phyloP scores from a whole-genome alignment of 352 stramenopile genomes.

The Thraustochytrium aureum region DNA sequence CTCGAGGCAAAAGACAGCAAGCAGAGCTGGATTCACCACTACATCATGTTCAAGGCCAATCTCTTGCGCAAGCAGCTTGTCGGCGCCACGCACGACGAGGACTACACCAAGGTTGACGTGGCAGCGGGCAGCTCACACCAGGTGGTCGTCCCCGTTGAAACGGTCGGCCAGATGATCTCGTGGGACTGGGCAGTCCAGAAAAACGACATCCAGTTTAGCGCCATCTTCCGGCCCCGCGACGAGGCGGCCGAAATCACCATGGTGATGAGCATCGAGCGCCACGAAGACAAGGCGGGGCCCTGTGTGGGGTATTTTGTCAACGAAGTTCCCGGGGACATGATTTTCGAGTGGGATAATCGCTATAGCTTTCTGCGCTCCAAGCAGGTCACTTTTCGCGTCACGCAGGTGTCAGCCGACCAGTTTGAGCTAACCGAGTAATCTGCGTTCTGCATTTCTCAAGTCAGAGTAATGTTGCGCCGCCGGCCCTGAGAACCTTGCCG shows the following conservation, averaged over 20 bases:
- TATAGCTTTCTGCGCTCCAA: slow-evolving; percentile 53
- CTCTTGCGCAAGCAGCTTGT: slow-evolving; percentile 29
- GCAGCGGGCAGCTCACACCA: not conserved
- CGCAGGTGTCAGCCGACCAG: not conserved
- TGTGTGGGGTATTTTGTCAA: slow-evolving; percentile 37
- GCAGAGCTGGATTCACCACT: slow-evolving; percentile 47
- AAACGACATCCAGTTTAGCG: slow-evolving; percentile 42
- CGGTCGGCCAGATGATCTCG: not conserved
- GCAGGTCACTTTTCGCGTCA: slow-evolving; percentile 7
- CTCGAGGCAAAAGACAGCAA: slow-evolving; percentile 13
- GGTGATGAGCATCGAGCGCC: slow-evolving; percentile 28
- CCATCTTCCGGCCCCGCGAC: slow-evolving; percentile 18
- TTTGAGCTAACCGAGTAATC: not conserved
- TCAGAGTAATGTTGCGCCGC: too few species aligned
- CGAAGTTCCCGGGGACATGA: not conserved
- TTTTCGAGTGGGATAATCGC: slow-evolving; percentile 53
- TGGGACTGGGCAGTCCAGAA: slow-evolving; percentile 38
- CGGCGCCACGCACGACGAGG: not conserved
- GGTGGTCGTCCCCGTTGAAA: not conserved
- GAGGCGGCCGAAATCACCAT: slow-evolving; percentile 7
- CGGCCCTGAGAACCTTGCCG: too few species aligned
- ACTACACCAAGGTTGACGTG: slow-evolving; percentile 13
- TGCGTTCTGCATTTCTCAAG: too few species aligned
- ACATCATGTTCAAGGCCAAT: slow-evolving; percentile 54
- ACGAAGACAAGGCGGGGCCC: not conserved